Base-by-base conservation (phyloP, 345 rosid species). In the Reutealis trisperma region DNA sequence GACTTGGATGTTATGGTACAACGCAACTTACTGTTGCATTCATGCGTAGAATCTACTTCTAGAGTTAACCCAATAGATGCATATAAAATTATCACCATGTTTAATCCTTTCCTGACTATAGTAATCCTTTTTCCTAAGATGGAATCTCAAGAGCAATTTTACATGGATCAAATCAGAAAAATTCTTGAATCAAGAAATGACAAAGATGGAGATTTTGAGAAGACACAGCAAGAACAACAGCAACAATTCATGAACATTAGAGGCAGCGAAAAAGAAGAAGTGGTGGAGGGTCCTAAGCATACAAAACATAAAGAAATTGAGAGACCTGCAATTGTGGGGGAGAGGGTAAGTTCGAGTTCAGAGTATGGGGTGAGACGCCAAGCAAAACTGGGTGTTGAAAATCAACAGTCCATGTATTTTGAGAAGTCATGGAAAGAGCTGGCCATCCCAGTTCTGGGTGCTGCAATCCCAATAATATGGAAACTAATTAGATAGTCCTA, bases 71-170 rank as follows among this genome's bases (percentile, higher is more conserved):
- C 9, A 42, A 5, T 42, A 42, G 45, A 5, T 42, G 9, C 9
- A 42, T 42, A 8, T 42, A 5, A 42, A 5, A 27, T 27, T 27
- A 27, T 27, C 30, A 27, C 30, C 30, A 27, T 27, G 30, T 27
- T 27, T 27, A 27, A 27, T 27, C 30, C 30, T 27, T 27, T 27
- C 8, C 25, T 22, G n/a, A 62, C 1, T 11, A 19, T 57, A 16
- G 15, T 30, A 47, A 8, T 72, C 9, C 51, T 6, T 77, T 77
- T 78, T 54, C 15, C 32, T 62, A 52, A 91, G 99, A 82, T 91
- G 92, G 90, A 88, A 75, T 78, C 44, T 30, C 97, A 87, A 79
- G 94, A 91, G 37, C 81, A 83, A 67, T 89, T 93, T 73, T 91
- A 86, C 86, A 79, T 89, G 77, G 88, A 91, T 5, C 82, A 87